phyloP scores from a whole-genome alignment of 352 stramenopile genomes.

The Globisporangium heterothallicum region DNA sequence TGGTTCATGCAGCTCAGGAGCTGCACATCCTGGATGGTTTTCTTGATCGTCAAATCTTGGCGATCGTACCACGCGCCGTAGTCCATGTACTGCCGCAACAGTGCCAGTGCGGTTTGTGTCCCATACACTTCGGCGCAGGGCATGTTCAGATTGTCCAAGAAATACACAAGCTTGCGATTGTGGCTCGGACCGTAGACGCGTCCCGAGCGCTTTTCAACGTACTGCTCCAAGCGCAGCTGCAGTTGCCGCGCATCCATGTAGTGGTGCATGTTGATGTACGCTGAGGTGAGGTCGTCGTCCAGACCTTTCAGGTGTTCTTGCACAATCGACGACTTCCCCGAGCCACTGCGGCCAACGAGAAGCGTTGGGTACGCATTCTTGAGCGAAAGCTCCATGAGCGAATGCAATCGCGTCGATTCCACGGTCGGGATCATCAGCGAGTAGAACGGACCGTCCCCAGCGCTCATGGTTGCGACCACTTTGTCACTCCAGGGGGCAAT shows the following conservation, averaged over 20 bases:
- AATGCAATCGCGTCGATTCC: conserved; percentile 66
- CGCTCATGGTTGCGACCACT: conserved; percentile 23
- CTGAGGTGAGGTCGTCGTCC: conserved; percentile 51
- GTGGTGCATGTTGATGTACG: conserved; percentile 77
- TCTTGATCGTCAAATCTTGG: conserved; percentile 80
- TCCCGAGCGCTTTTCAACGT: conserved; percentile 84
- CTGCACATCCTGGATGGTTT: conserved; percentile 86
- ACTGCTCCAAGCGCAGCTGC: conserved; percentile 73
- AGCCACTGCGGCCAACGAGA: conserved; percentile 76
- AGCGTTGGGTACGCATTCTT: conserved; percentile 45
- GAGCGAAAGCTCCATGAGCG: conserved; percentile 56
- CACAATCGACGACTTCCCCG: conserved; percentile 81
- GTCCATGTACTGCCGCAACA: conserved; percentile 90
- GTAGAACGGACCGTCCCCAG: conserved; percentile 48
- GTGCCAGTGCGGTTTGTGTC: conserved; percentile 85
- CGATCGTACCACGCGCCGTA: conserved; percentile 90
- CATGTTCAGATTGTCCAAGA: conserved; percentile 91
- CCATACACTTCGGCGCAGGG: conserved; percentile 82
- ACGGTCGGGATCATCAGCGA: conserved; percentile 72
- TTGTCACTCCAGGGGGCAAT: conserved; percentile 75
- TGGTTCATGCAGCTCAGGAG: conserved; percentile 89
- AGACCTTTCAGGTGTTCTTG: conserved; percentile 65
- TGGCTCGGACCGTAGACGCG: conserved; percentile 78
- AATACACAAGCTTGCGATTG: conserved; percentile 83
- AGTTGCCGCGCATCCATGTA: conserved; percentile 83